Evolutionary conservation across 805 yeast species (phyloP).

Genomic region (Candida rishiriensis): DNA sequence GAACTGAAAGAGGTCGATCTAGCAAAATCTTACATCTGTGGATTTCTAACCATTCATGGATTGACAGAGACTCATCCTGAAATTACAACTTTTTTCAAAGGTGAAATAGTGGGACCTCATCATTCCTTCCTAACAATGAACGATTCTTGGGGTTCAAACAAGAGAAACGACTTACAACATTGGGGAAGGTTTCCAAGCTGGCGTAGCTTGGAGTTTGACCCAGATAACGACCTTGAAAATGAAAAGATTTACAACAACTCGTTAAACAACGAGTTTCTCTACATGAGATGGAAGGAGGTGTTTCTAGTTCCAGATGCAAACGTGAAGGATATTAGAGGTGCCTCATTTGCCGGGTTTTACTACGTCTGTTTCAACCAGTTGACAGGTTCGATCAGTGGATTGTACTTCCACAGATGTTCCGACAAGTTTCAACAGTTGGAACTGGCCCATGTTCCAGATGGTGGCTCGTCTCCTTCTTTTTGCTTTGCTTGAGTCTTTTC

Average conservation of each 20-base stretch:
- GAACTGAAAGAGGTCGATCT: conserved; percentile 69
- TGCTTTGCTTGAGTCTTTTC: conserved; percentile 15
- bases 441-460: conserved; percentile 48
- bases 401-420: conserved; percentile 76
- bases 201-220: conserved; percentile 29
- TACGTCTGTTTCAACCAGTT: conserved; percentile 77
- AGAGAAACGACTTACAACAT: conserved; percentile 53
- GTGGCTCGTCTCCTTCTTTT: conserved; percentile 37
- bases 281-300: conserved; percentile 94
- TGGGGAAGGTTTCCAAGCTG: conserved; percentile 51
- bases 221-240: conserved; percentile 27
- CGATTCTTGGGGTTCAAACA: conserved; percentile 47
- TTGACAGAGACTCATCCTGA: conserved; percentile 58
- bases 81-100: conserved; percentile 67
- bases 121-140: conserved; percentile 58
- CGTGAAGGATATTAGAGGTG: conserved; percentile 58
- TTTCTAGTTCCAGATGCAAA: conserved; percentile 77
- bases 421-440: conserved; percentile 78
- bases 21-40: conserved; percentile 45
- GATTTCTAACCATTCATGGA: conserved; percentile 62
- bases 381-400: conserved; percentile 73
- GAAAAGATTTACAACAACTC: conserved; percentile 22
- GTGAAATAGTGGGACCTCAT: conserved; percentile 60
- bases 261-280: conserved; percentile 46
- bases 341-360: conserved; percentile 90